A percentile compares a stretch with the other conserved stretches of the same genome.
Conservation (phyloP, 2,329 filamentous ascomycete genomes). For the Cadophora malorum region DNA sequence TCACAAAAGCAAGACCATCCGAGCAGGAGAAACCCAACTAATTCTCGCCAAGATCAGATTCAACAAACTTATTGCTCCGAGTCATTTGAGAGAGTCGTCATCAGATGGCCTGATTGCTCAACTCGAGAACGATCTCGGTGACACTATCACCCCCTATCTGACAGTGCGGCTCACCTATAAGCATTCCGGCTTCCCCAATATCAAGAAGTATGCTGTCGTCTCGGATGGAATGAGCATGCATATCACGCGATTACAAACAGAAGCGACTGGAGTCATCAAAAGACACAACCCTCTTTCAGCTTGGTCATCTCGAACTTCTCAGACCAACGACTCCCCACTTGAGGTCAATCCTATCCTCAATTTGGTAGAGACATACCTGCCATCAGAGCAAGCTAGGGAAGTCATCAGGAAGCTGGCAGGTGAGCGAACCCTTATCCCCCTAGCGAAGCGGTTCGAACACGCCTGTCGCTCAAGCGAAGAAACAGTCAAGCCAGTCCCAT, state of each 20-base stretch:
- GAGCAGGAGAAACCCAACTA: slow-evolving; percentile 40
- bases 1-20: slow-evolving; percentile 36
- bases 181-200: slow-evolving; percentile 60
- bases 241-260: slow-evolving; percentile 60
- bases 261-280: slow-evolving; percentile 57
- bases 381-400: slow-evolving; percentile 34
- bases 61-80: slow-evolving; percentile 28
- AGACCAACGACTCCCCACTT: slow-evolving; percentile 43
- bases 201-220: slow-evolving; percentile 27
- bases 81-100: slow-evolving; percentile 47
- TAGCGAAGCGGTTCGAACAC: slow-evolving; percentile 14
- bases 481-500: slow-evolving; percentile 27
- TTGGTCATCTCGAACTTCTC: slow-evolving; percentile 56
- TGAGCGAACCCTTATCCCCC: slow-evolving; percentile 30
- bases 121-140: slow-evolving; percentile 62
- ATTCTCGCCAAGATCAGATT: slow-evolving; percentile 43
- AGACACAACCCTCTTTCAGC: slow-evolving; percentile 55
- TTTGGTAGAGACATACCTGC: slow-evolving; percentile 40
- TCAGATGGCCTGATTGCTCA: slow-evolving; percentile 65
- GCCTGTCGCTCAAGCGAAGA: slow-evolving; percentile 31
- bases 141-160: slow-evolving; percentile 56
- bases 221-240: slow-evolving; percentile 48
- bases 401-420: slow-evolving; percentile 33
- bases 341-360: slow-evolving; percentile 35
- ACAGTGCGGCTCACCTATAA: slow-evolving; percentile 59